A percentile compares a stretch with the other conserved stretches of the same genome.
Evolutionary conservation across 192 early-diverging fungal species (phyloP).

Genomic region (Mortierella alpina): DNA sequence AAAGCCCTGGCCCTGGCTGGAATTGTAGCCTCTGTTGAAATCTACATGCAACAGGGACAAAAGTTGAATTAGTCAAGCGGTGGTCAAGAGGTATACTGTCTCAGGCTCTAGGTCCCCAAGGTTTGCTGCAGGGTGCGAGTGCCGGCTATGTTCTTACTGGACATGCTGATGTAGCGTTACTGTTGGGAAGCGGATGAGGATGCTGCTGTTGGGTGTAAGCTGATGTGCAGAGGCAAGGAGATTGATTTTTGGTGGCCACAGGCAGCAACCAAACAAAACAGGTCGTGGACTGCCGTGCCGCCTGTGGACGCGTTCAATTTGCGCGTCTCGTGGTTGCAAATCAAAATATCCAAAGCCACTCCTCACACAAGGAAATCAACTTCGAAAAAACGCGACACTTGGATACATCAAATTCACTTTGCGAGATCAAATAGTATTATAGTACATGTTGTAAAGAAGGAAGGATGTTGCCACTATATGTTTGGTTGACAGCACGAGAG

Average conservation of each 20-base stretch:
- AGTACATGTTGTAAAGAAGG: not conserved
- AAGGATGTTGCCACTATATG: conserved; percentile 24
- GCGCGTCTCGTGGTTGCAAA: not conserved
- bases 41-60: not conserved
- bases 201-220: not conserved
- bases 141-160: conserved; percentile 13
- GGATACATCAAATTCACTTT: too few species aligned
- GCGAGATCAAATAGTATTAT: conserved; percentile 4
- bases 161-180: conserved; percentile 3
- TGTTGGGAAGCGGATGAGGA: not conserved
- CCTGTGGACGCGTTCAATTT: not conserved
- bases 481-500: conserved; percentile 17
- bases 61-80: not conserved
- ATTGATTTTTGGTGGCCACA: conserved; percentile 8
- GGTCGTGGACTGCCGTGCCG: not conserved
- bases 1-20: conserved; percentile 28
- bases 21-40: conserved; percentile 18
- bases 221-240: not conserved
- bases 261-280: not conserved
- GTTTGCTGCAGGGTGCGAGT: not conserved
- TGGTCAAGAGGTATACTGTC: not conserved
- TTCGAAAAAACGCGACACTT: not conserved
- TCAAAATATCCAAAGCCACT: conserved; percentile 12
- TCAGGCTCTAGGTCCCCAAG: too few species aligned
- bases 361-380: not conserved